Evolutionary conservation across 148 eudicot species (phyloP).

Genomic region (Rhododendron henanense): DNA sequence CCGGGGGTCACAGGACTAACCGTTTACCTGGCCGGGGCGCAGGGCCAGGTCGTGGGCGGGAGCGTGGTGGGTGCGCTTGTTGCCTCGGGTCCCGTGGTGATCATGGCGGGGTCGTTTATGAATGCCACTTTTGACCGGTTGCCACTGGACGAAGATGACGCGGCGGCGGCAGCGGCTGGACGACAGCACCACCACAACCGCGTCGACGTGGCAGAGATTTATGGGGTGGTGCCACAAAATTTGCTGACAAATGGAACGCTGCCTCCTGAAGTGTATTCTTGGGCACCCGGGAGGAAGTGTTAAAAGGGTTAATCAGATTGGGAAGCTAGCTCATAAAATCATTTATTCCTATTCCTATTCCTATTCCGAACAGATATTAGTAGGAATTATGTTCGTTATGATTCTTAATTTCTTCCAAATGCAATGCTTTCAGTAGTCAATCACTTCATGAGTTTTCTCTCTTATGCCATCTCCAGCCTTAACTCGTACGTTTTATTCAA

Average conservation of each 20-base stretch:
- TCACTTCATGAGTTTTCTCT: not conserved
- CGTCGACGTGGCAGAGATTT: constrained; percentile 33
- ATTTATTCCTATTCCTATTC: not conserved
- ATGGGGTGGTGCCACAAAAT: constrained; percentile 45
- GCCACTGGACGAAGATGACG: constrained; percentile 51
- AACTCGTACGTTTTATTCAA: too few species aligned
- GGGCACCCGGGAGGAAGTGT: constrained; percentile 16
- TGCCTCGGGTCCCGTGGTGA: constrained; percentile 68
- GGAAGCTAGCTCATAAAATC: not conserved
- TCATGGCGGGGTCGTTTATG: constrained; percentile 69
- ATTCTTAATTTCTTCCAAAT: not conserved
- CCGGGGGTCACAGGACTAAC: constrained; percentile 64
- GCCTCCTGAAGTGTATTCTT: constrained; percentile 32
- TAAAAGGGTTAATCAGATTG: not conserved
- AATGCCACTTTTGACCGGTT: constrained; percentile 68
- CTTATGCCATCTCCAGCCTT: not conserved
- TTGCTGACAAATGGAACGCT: constrained; percentile 31
- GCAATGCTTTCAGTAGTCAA: not conserved
- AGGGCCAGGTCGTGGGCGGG: constrained; percentile 78
- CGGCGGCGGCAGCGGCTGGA: not conserved
- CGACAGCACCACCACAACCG: constrained; percentile 41
- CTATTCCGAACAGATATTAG: not conserved
- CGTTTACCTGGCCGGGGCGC: constrained; percentile 61
- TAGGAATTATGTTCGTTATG: not conserved
- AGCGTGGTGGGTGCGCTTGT: constrained; percentile 63